phyloP scores from a whole-genome alignment of 148 eudicot genomes.

The Arbutus unedo region DNA sequence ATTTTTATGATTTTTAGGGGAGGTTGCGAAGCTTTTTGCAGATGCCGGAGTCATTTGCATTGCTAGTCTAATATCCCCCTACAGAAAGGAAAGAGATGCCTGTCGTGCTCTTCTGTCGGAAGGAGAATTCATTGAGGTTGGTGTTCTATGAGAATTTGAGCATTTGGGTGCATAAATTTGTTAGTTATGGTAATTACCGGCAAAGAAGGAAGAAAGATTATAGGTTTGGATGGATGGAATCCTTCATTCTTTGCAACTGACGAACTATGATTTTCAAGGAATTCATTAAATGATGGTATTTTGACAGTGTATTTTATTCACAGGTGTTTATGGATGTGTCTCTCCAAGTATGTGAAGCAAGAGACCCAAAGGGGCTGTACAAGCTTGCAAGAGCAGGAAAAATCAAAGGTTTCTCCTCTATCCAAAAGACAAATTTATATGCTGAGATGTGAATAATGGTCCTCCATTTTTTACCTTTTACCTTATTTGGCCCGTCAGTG shows the following conservation, averaged over 20 bases:
- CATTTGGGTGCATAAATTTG: conserved; percentile 14
- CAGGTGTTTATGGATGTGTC: conserved; percentile 98
- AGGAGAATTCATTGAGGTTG: conserved; percentile 72
- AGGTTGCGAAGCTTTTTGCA: conserved; percentile 94
- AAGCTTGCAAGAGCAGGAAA: conserved; percentile 93
- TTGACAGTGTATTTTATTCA: conserved; percentile 18
- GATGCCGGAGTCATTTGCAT: conserved; percentile 96
- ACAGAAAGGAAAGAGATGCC: conserved; percentile 82
- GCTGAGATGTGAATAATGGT: not conserved
- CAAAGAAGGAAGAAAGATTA: not conserved
- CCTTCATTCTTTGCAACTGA: conserved; percentile 15
- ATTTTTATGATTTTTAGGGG: conserved; percentile 46
- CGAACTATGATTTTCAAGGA: not conserved
- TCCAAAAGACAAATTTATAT: not conserved
- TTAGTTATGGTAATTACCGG: not conserved
- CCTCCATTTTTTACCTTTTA: not conserved
- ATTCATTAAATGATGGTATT: not conserved
- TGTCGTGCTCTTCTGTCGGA: conserved; percentile 56
- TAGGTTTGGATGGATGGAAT: not conserved
- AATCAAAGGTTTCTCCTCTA: conserved; percentile 60
- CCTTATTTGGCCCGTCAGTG: not conserved
- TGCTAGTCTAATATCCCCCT: conserved; percentile 94
- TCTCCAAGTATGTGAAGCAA: conserved; percentile 77
- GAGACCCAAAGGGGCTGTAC: conserved; percentile 98
- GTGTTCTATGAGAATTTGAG: conserved; percentile 16